Conservation (phyloP, 2,329 filamentous ascomycete species). For the Acrodontium crateriforme region DNA sequence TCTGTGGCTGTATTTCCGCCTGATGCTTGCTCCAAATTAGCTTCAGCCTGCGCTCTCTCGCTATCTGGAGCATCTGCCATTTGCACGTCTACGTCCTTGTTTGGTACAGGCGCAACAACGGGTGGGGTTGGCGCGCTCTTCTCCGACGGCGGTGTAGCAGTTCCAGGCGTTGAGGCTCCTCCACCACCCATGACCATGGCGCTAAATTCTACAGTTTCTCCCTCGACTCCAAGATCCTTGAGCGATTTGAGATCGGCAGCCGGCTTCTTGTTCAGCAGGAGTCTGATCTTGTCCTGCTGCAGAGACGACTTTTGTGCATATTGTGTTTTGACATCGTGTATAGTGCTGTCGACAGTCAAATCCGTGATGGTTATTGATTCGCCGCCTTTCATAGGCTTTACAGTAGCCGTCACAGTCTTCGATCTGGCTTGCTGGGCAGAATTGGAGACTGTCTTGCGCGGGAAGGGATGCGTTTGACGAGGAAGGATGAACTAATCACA, state of each 20-base stretch:
- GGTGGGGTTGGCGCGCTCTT: constrained; percentile 21
- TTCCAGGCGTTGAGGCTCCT: constrained; percentile 18
- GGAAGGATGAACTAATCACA: constrained; percentile 55
- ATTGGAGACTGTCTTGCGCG: constrained; percentile 30
- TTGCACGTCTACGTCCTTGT: constrained; percentile 19
- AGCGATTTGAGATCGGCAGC: constrained; percentile 31
- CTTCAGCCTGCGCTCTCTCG: constrained; percentile 20
- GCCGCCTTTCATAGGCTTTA: constrained; percentile 71
- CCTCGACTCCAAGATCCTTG: constrained; percentile 33
- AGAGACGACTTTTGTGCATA: constrained; percentile 51
- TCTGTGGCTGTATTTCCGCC: constrained; percentile 39
- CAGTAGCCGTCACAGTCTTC: constrained; percentile 38
- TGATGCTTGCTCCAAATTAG: constrained; percentile 28
- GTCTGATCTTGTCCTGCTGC: constrained; percentile 65
- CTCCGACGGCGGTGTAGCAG: constrained; percentile 28
- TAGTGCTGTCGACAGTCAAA: constrained; percentile 53
- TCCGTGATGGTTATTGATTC: constrained; percentile 44
- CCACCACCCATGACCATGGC: constrained; percentile 71
- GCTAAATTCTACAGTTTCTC: constrained; percentile 53
- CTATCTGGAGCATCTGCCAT: constrained; percentile 14
- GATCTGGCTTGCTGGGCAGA: constrained; percentile 31
- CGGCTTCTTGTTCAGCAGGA: constrained; percentile 80
- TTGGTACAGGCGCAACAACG: constrained; percentile 20
- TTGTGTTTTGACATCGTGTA: constrained; percentile 63
- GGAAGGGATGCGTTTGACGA: constrained; percentile 39